A percentile compares a stretch with the other conserved stretches of the same genome.
Conservation (phyloP, 202 grass and related monocot genomes). For the Saccharum hybrid region DNA sequence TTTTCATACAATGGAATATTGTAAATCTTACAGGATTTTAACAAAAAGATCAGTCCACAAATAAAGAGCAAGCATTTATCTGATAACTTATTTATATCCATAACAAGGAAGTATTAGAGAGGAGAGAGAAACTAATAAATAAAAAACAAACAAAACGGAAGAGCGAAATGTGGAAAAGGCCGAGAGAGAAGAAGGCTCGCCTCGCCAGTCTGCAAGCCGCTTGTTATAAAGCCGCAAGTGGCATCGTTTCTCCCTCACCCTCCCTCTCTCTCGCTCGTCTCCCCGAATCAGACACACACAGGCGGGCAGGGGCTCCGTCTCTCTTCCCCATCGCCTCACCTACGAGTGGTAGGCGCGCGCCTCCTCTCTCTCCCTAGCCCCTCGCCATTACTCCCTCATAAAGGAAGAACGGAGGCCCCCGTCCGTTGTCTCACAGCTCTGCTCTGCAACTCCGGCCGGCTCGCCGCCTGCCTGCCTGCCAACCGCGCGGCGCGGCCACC, state of each 20-base stretch:
- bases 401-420: constrained; percentile 32
- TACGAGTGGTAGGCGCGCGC: constrained; percentile 41
- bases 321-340: background rate
- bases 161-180: constrained; percentile 21
- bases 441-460: constrained; percentile 27
- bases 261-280: background rate
- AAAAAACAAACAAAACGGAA: background rate
- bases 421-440: constrained; percentile 13
- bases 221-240: constrained; percentile 53
- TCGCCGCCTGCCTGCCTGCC: constrained; percentile 13
- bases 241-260: constrained; percentile 8
- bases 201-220: background rate
- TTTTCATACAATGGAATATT: background rate
- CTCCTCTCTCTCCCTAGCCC: background rate
- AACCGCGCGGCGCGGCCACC: constrained; percentile 45
- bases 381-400: constrained; percentile 47
- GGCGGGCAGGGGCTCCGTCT: background rate
- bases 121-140: background rate
- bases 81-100: background rate
- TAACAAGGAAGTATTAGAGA: background rate
- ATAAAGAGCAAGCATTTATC: background rate
- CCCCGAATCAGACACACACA: constrained; percentile 24
- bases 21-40: background rate
- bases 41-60: background rate
- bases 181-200: background rate